A percentile compares a stretch with the other conserved stretches of the same genome.
These are phyloP conservation scores for Penicillium italicum DNA, from an alignment of 2,329 filamentous ascomycete genomes.

Conservation along the genomic window DNA sequence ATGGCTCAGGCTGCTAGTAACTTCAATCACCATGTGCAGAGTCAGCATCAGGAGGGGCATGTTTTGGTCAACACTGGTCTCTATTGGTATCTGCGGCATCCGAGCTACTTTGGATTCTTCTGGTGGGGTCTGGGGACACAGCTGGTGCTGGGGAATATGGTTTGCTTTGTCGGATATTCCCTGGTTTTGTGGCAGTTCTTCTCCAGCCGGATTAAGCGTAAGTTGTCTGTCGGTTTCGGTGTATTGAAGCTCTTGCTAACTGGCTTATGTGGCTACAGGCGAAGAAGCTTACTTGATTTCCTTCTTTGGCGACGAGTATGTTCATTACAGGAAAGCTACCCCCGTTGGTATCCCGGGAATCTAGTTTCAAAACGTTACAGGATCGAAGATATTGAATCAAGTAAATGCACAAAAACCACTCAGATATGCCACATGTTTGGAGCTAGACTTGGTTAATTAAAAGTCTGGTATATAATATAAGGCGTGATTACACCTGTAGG, in stretches of 20 bases:
- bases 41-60: conserved; percentile 65
- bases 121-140: conserved; percentile 98
- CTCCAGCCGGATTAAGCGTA: conserved; percentile 62
- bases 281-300: conserved; percentile 74
- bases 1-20: conserved; percentile 87
- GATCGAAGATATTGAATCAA: background rate
- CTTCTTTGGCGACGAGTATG: conserved; percentile 84
- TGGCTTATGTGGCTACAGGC: conserved; percentile 41
- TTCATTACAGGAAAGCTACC: conserved; percentile 66
- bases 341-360: conserved; percentile 80
- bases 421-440: background rate
- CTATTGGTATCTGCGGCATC: conserved; percentile 74
- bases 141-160: conserved; percentile 75
- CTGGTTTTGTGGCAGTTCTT: conserved; percentile 86
- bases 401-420: background rate
- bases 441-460: background rate
- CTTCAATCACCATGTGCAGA: conserved; percentile 87
- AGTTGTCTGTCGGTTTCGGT: conserved; percentile 30
- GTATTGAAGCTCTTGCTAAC: background rate
- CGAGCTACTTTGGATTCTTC: conserved; percentile 96
- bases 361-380: background rate
- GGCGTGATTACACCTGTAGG: conserved; percentile 6
- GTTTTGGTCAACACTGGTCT: conserved; percentile 78
- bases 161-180: conserved; percentile 73
- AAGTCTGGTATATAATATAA: conserved; percentile 13